Evolutionary conservation across 106 monocot genomes (phyloP).

Genomic region (Xerophyta viscosa): DNA sequence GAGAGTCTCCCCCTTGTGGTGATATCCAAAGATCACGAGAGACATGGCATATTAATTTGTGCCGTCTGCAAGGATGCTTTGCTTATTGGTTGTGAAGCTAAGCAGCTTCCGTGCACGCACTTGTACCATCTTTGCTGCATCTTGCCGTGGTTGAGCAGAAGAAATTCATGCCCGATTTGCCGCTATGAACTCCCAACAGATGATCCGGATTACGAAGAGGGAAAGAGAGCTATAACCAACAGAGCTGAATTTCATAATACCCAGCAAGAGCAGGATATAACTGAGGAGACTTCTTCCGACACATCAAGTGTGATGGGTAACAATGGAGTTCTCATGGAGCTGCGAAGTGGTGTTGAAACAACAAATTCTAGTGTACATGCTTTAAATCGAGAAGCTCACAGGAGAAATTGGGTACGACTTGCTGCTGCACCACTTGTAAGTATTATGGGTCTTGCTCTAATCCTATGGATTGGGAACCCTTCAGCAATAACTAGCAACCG

Average conservation of each 20-base stretch:
- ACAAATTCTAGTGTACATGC: slow-evolving; percentile 3
- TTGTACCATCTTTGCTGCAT: slow-evolving; percentile 78
- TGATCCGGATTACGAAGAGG: slow-evolving; percentile 59
- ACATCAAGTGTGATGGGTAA: slow-evolving; percentile 14
- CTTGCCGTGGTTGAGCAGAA: slow-evolving; percentile 66
- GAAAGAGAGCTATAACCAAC: slow-evolving; percentile 20
- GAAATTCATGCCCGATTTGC: slow-evolving; percentile 93
- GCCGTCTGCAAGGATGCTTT: slow-evolving; percentile 79
- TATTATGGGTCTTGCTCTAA: slow-evolving; percentile 60
- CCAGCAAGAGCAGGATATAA: slow-evolving; percentile 9
- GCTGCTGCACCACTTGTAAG: slow-evolving; percentile 77
- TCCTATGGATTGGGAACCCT: slow-evolving; percentile 49
- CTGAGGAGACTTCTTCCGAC: slow-evolving; percentile 24
- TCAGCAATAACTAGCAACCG: slow-evolving; percentile 9
- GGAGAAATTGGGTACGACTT: slow-evolving; percentile 43
- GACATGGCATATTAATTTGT: slow-evolving; percentile 44
- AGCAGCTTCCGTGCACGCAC: slow-evolving; percentile 62
- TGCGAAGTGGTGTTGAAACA: not conserved
- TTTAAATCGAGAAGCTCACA: slow-evolving; percentile 8
- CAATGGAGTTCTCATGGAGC: slow-evolving; percentile 10
- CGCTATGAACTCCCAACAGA: slow-evolving; percentile 83
- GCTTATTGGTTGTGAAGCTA: slow-evolving; percentile 25
- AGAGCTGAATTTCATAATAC: slow-evolving; percentile 2
- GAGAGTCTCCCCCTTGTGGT: slow-evolving; percentile 58
- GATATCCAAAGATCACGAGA: slow-evolving; percentile 53